Evolutionary conservation across 2,329 filamentous ascomycete species (phyloP), one percentile per base, ranked within the genome.

Genomic region (Talaromyces islandicus): DNA sequence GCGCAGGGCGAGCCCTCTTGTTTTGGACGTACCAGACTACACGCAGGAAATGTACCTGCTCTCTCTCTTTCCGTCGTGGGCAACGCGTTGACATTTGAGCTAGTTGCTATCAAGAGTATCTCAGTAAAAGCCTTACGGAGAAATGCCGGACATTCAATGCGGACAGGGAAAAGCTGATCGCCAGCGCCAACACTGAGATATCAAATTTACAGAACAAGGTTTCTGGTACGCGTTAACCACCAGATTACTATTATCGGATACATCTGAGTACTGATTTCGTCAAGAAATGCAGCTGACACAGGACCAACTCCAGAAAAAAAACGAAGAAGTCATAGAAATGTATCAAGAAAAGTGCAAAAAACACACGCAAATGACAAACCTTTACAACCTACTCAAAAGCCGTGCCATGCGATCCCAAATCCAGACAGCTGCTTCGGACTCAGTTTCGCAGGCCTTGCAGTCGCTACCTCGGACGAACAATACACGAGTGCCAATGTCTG

Each of bases 21-120:
- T 64, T 95, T 46, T 64, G 62, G 62, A 52, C 60, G 6, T 64
- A 64, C 67, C 91, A 95, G 70, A 85, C 87, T 19, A 85, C 85
- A 1, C n/a, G n/a, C 90, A 94, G 67, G 90, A 96, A 74, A 89
- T 95, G 89, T 91, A 68, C 64, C 35, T 71, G 2, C 41, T 30
- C 12, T 9, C n/a, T 4, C 30, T n/a, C 21, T 11, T 46, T 30
- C 10, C n/a, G 7, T 12, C 3, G 17, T 24, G 21, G 25, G 12
- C 14, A 32, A 24, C 60, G 7, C 3, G 12, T 38, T 67, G 68
- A 62, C 51, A 4, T 46, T 24, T 46, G n/a, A 17, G 27, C 38
- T 55, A 90, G 88, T 61, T 83, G 88, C 57, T 96, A 92, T 68
- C 90, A 96, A 70, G 87, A 91, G 66, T 86, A 88, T 65, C 76